Evolutionary conservation across 1,284 basidiomycete species (phyloP), one percentile per base, ranked within the genome.

Genomic region (Abortiporus biennis): DNA sequence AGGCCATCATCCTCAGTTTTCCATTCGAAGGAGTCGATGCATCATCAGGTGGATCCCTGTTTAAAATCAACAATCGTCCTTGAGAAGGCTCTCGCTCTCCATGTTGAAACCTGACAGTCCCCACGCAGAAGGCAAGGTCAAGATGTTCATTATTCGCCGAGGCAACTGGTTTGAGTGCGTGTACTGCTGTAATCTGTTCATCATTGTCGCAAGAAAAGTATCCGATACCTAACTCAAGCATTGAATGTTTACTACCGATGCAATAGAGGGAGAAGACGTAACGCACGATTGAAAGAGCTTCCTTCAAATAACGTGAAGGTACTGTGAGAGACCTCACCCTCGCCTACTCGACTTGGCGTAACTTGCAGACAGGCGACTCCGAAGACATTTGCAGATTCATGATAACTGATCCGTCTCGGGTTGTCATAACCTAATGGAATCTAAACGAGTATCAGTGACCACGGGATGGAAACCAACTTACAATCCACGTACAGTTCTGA

Each of bases 281-380:
- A 56, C 80, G 56, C 50, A 91, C 90, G 61, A 38, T 74, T 66
- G 45, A 91, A 82, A 6, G 77, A 73, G 5, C 65, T 68, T 24
- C 82, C 76, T 52, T 90, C 77, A 16, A 90, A 58, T 0, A 92
- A 52, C 51, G 79, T 78, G 56, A 93, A 77, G 6, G 71, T 75
- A 46, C 80, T 80, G 1, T 52, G 65, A 12, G 71, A 62, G 1
- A 61, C 41, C 38, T 78, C 70, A 13, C 67, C 56, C 15, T 79
- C 74, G 2, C 76, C 80, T 17, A 83, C 55, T 42, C 76, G 67
- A 24, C 63, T 63, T 6, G 86, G 80, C 21, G 69, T 62, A 0
- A 66, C 67, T 2, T 68, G 68, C 6, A 69, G 65, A 44, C 75
- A 80, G 0, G 75, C 80, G 2, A 90, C 74, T 2, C 78, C 88